Percentiles rank a stretch among this genome's conserved stretches.
These are phyloP conservation scores for Ascobolus immersus DNA, from an alignment of 495 filamentous ascomycete genomes.

Conservation along the genomic window DNA sequence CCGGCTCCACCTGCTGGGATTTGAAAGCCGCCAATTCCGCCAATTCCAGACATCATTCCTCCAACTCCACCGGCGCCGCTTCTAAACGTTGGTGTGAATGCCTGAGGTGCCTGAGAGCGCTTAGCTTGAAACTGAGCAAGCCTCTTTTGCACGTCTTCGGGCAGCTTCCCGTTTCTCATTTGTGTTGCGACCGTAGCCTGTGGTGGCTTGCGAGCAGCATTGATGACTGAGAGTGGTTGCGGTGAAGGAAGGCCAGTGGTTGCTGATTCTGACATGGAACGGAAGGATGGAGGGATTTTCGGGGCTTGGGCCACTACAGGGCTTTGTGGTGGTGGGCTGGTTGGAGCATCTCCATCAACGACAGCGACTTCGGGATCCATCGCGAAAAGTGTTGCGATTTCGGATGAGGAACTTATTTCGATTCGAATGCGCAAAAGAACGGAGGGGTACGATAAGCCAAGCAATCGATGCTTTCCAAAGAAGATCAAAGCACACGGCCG, in stretches of 20 bases:
- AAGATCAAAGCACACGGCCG: too few species aligned
- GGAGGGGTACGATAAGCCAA: too few species aligned
- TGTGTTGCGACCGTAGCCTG: conserved; percentile 14
- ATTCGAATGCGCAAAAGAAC: too few species aligned
- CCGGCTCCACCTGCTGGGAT: conserved; percentile 19
- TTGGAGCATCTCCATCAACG: too few species aligned
- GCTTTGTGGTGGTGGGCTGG: too few species aligned
- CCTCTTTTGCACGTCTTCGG: conserved; percentile 58
- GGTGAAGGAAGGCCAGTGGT: conserved; percentile 26
- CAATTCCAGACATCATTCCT: conserved; percentile 10
- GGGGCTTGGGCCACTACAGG: too few species aligned
- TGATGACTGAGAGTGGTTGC: conserved; percentile 55
- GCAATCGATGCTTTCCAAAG: too few species aligned
- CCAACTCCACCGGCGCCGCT: not conserved
- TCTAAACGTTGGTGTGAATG: conserved; percentile 1
- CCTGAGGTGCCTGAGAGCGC: conserved; percentile 28
- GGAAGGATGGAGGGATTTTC: conserved; percentile 1
- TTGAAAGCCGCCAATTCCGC: conserved; percentile 18
- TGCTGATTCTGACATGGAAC: conserved; percentile 1
- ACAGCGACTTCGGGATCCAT: too few species aligned
- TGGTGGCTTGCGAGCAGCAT: conserved; percentile 43
- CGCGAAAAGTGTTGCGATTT: too few species aligned
- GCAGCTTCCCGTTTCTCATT: conserved; percentile 28
- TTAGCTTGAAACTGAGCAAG: conserved; percentile 53
- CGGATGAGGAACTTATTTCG: too few species aligned